Base-by-base conservation (phyloP, 2,329 filamentous ascomycete genomes). In the Fusarium dlaminii region DNA sequence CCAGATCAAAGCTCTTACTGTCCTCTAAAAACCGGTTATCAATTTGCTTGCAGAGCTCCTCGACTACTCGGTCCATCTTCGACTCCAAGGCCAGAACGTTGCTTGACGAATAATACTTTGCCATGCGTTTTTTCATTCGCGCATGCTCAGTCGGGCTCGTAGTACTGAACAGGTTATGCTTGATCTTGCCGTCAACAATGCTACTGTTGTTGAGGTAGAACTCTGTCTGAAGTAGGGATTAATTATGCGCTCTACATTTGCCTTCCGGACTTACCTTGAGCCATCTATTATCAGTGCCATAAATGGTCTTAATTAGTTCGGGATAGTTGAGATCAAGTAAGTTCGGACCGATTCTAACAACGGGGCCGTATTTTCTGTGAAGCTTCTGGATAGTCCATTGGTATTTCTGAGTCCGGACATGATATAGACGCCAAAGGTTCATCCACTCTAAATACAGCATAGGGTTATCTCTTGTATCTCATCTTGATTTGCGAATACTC, bases 281-380 rank as follows among this genome's bases (percentile, higher is more conserved):
- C 79, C 71, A 83, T 64, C 80, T 78, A 6, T 73, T 75, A 34
- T 82, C 78, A 18, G 78, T 80, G 27, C 76, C 79, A 52, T 84
- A 85, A 15, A 84, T 66, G 1, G 78, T 80, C 60, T 81, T 82
- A 62, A 82, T 79, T 66, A 84, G 62, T 24, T 81, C 78, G 4
- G 83, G 83, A 4, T 79, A 72, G 61, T 83, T 80, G 10, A 85
- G 69, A 39, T 82, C 80, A 4, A 85, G 57, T 14, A 81, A 66
- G 59, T 84, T 84, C 12, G 84, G 84, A 3, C 79, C 83, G 22
- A 85, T 81, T 8, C 82, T 81, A 8, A 85, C 82, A 13, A 84
- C 79, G 0, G 83, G 82, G 0, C 84, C 84, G 66, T 84, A 81
- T 57, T 81, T 80, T 10, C 80, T 73, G 54, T 84, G 83, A 11